These are phyloP conservation scores for Pyrenochaeta sp. DNA, from an alignment of 2,329 filamentous ascomycete genomes.

Conservation along the genomic window DNA sequence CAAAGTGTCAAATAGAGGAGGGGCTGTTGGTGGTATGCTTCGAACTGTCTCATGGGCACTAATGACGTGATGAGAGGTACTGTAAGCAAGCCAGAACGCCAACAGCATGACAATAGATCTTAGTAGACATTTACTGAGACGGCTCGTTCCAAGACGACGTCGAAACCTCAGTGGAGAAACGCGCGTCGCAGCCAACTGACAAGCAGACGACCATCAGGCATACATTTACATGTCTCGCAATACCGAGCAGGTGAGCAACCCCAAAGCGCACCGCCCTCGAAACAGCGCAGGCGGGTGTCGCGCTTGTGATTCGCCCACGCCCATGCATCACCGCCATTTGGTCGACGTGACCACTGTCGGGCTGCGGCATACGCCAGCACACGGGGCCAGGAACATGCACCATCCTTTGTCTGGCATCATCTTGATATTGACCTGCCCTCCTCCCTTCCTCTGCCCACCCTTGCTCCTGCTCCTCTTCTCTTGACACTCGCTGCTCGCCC, in stretches of 20 bases:
- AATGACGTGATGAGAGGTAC: conserved; percentile 22
- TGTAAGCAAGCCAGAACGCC: conserved; percentile 3
- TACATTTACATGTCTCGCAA: conserved; percentile 26
- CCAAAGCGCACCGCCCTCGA: conserved; percentile 30
- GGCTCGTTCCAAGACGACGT: too few species aligned
- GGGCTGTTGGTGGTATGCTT: not conserved
- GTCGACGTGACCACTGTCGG: conserved; percentile 28
- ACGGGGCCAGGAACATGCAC: conserved; percentile 31
- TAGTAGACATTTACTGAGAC: not conserved
- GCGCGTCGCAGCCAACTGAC: too few species aligned
- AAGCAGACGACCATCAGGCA: conserved; percentile 13
- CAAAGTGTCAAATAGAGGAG: too few species aligned
- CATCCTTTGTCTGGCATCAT: conserved; percentile 18
- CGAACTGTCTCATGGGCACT: conserved; percentile 1
- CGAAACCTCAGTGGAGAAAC: too few species aligned
- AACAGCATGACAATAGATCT: not conserved
- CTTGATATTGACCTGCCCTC: conserved; percentile 9
- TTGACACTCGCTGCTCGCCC: conserved; percentile 3
- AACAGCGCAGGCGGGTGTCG: conserved; percentile 24
- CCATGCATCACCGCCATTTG: conserved; percentile 31
- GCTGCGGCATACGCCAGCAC: conserved; percentile 29
- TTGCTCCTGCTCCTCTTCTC: too few species aligned
- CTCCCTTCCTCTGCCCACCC: conserved; percentile 2
- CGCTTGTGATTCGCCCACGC: conserved; percentile 36
- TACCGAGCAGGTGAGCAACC: conserved; percentile 34